phyloP scores from a whole-genome alignment of 2,329 filamentous ascomycete species.

The Exophiala aquamarina region DNA sequence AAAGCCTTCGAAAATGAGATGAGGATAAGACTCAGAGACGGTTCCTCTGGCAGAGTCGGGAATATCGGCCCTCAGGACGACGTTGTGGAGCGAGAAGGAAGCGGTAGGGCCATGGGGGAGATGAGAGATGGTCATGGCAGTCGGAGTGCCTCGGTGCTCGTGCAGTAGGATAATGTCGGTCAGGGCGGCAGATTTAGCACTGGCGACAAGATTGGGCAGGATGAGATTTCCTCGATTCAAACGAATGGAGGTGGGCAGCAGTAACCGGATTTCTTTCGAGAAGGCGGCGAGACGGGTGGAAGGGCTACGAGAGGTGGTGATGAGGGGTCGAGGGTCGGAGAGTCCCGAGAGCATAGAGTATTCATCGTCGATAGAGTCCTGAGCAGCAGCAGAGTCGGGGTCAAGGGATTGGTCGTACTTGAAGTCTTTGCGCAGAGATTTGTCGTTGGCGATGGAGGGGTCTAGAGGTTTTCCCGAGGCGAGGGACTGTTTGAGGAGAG shows the following conservation, averaged over 20 bases:
- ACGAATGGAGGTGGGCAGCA: constrained; percentile 81
- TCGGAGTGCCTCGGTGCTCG: constrained; percentile 90
- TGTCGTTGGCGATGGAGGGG: constrained; percentile 81
- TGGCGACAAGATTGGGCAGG: constrained; percentile 78
- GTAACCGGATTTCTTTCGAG: constrained; percentile 82
- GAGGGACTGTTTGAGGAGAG: constrained; percentile 80
- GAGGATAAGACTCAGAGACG: constrained; percentile 88
- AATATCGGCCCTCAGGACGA: constrained; percentile 88
- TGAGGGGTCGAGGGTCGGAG: constrained; percentile 81
- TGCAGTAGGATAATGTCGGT: constrained; percentile 85
- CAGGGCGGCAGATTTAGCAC: constrained; percentile 75
- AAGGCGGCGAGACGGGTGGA: constrained; percentile 83
- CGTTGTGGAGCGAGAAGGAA: constrained; percentile 88
- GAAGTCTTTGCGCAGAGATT: constrained; percentile 78
- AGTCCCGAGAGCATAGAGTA: constrained; percentile 89
- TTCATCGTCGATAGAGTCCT: constrained; percentile 85
- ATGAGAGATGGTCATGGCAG: constrained; percentile 82
- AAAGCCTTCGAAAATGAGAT: constrained; percentile 95
- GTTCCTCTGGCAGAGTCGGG: constrained; percentile 84
- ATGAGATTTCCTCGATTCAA: constrained; percentile 91
- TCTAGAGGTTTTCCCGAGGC: constrained; percentile 87
- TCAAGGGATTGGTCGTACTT: constrained; percentile 87
- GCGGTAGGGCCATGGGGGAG: constrained; percentile 85
- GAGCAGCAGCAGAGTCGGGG: constrained; percentile 79
- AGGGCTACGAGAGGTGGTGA: constrained; percentile 88